Base-by-base conservation (phyloP, 768 basidiomycete genomes). In the Lactarius hatsudake region DNA sequence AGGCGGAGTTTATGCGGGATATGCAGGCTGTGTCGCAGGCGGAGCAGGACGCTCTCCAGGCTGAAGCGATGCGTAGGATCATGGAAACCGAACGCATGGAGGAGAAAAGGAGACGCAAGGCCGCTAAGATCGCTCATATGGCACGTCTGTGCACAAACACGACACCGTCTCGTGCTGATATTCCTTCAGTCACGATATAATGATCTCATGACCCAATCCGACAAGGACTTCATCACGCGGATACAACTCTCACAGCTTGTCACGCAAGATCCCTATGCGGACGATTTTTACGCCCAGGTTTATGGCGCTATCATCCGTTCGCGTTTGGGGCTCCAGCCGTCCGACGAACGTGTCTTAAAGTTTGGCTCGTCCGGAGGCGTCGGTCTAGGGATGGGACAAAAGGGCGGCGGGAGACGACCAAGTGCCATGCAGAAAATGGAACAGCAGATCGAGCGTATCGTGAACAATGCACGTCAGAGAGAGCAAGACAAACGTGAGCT, bases 201-300 rank as follows among this genome's bases (percentile, higher is more conserved):
- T 72, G 93, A 95, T 76, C 83, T 96, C 43, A 96, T 96, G 94
- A 94, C 94, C 3, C 94, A 95, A 78, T 95, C 93, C 13, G 97
- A 99, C 82, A 98, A 98, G 79, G 97, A 98, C 75, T 99, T 98
- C 75, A 98, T 99, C 78, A 98, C 97, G 42, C 88, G 97, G 30
- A 98, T 99, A 69, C 97, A 99, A 77, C 93, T 99, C 40, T 98
- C 96, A 1, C 97, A 98, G 74, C 90, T 98, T 51, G 95, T 97
- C 54, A 96, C 95, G 7, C 89, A 93, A 73, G 97, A 99, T 78
- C 97, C 97, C 0, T 98, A 96, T 76, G 88, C 93, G 38, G 96
- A 98, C 70, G 97, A 99, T 76, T 99, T 98, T 76, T 99, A 99
- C 74, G 97, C 95, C 13, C 96, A 98, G 77, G 95, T 98, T 2